Evolutionary conservation across 1,139 yeast genomes (phyloP).

Genomic region (Saccharomycopsis phalli): DNA sequence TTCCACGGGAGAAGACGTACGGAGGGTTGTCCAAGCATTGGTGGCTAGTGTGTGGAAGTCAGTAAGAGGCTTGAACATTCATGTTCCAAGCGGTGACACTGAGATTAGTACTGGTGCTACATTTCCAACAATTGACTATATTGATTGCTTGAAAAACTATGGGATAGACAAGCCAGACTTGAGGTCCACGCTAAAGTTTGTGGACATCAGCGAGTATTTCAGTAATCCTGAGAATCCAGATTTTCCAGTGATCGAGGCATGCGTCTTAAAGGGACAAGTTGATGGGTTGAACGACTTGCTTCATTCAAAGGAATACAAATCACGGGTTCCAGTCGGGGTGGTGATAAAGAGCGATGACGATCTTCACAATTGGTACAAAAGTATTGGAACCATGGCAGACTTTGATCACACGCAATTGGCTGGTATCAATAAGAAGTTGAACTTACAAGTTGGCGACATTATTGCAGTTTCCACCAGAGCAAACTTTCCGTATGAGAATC

Average conservation of each 20-base stretch:
- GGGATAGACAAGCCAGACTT: conserved; percentile 97
- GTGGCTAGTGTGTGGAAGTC: conserved; percentile 49
- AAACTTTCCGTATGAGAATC: conserved; percentile 68
- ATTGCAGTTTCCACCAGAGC: conserved; percentile 70
- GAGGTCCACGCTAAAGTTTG: conserved; percentile 49
- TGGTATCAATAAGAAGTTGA: no score
- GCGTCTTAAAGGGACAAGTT: conserved; percentile 41
- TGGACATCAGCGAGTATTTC: conserved; percentile 38
- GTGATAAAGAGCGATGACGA: conserved; percentile 36
- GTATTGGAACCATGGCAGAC: conserved; percentile 17
- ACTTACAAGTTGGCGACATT: conserved; percentile 57
- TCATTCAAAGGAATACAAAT: conserved; percentile 40
- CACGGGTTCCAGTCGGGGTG: conserved; percentile 52
- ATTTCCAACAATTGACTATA: conserved; percentile 48
- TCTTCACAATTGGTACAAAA: conserved; percentile 37
- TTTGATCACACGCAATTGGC: no score
- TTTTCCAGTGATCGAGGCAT: conserved; percentile 64
- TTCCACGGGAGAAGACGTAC: conserved; percentile 61
- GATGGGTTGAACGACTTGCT: conserved; percentile 33
- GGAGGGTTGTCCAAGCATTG: conserved; percentile 50
- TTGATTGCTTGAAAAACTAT: conserved; percentile 58
- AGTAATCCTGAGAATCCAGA: conserved; percentile 30
- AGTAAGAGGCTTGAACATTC: conserved; percentile 35
- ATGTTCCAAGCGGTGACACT: conserved; percentile 23
- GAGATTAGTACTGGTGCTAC: conserved; percentile 7